Base-by-base conservation (phyloP, 2,329 filamentous ascomycete species). In the Venturia carpophila region DNA sequence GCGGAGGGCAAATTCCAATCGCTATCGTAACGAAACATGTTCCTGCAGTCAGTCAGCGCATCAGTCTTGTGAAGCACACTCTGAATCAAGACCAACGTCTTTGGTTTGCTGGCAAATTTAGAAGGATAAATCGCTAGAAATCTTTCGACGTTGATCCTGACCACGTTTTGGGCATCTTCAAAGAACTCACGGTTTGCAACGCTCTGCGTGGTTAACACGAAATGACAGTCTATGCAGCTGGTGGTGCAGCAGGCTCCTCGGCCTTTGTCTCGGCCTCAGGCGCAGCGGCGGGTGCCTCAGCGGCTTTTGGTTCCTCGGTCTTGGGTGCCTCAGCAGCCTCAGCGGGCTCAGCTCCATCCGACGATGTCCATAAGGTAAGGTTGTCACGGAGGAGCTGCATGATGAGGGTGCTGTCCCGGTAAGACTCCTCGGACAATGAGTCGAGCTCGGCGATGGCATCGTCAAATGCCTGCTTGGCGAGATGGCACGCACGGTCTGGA, bases 371-470 rank as follows among this genome's bases (percentile, higher is more conserved):
- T 79, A 97, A 89, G 71, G 92, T 97, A 69, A 97, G 85, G 85
- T 97, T 97, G 84, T 97, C 93, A 77, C 93, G 91, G 78, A 97
- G 89, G 69, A 97, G 86, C 85, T 97, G 93, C 93, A 97, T 97
- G 84, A 97, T 97, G 73, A 97, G 87, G 67, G 93, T 97, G 87
- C 92, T 96, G 82, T 97, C 93, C 76, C 92, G 91, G 89, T 97
- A 97, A 67, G 91, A 96, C 83, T 97, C 93, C 84, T 97, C 93
- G 67, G 91, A 96, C 70, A 97, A 85, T 63, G 92, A 96, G 84
- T 97, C 93, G 73, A 97, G 91, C 87, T 97, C 92, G 75, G 93
- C 93, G 78, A 97, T 97, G 75, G 93, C 93, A 79, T 97, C 93
- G 78, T 97, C 93, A 76, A 97, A 97, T 62, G 94, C 93, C 84